These are phyloP conservation scores for Trichoderma sp. DNA, from an alignment of 2,329 filamentous ascomycete genomes.

Conservation along the genomic window DNA sequence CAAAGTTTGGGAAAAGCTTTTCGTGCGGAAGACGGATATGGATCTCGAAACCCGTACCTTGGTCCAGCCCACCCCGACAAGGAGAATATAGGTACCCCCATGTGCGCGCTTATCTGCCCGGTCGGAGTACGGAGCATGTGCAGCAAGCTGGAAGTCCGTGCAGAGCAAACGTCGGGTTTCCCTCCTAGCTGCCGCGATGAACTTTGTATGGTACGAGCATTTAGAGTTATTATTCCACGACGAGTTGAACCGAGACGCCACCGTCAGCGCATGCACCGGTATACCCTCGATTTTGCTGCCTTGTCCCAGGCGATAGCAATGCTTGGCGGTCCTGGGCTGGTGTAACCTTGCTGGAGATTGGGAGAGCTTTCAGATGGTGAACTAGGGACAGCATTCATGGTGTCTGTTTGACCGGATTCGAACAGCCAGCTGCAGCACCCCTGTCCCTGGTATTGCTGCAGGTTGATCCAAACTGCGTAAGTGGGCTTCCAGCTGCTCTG, in stretches of 20 bases:
- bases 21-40: neutral
- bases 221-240: slow-evolving; percentile 11
- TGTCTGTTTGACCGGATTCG: slow-evolving; percentile 6
- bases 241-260: slow-evolving; percentile 16
- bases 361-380: neutral
- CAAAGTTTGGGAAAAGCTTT: neutral
- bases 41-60: neutral
- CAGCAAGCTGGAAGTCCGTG: neutral
- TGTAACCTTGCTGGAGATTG: slow-evolving; percentile 8
- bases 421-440: slow-evolving; percentile 16
- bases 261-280: slow-evolving; percentile 5
- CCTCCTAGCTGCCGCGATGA: slow-evolving; percentile 10
- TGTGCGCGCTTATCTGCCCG: slow-evolving; percentile 12
- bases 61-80: neutral
- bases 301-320: neutral
- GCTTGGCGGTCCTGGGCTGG: neutral
- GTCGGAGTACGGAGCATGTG: neutral
- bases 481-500: slow-evolving; percentile 14
- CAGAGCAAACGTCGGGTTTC: neutral
- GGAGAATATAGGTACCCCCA: neutral
- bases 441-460: slow-evolving; percentile 18
- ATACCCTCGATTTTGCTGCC: neutral
- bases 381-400: neutral
- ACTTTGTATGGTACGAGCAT: slow-evolving; percentile 13
- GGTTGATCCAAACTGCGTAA: slow-evolving; percentile 20